phyloP scores from a whole-genome alignment of 139 green algal genomes.

The Micractinium sp. region DNA sequence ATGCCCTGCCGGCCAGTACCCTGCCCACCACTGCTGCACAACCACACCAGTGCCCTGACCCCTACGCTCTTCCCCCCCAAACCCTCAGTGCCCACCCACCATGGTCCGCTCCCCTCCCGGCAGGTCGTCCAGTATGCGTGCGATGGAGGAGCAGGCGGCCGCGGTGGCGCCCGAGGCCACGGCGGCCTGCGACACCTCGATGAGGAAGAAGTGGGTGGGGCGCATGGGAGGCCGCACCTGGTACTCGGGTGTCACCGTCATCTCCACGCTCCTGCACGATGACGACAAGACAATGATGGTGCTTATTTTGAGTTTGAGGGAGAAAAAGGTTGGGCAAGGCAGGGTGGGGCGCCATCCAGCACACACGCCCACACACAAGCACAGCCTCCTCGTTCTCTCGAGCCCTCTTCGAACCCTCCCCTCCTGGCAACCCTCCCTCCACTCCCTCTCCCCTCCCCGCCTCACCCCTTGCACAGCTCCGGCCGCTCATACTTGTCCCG shows the following conservation, averaged over 20 bases:
- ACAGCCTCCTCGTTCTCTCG: neutral
- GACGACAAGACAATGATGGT: neutral
- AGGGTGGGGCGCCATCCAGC: neutral
- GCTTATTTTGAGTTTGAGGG: neutral
- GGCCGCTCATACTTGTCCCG: conserved; percentile 71
- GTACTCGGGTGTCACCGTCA: conserved; percentile 73
- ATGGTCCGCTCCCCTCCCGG: conserved; percentile 68
- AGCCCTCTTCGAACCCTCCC: neutral
- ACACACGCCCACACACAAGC: neutral
- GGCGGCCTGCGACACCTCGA: conserved; percentile 77
- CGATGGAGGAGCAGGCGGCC: conserved; percentile 71
- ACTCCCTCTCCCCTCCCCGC: neutral
- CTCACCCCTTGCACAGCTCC: conserved; percentile 69
- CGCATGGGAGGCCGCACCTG: conserved; percentile 81
- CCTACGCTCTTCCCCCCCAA: neutral
- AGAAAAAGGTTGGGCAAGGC: neutral
- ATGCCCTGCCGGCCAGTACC: neutral
- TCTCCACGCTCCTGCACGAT: conserved; percentile 73
- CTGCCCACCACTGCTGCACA: neutral
- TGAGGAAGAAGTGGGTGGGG: conserved; percentile 84
- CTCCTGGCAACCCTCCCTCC: neutral
- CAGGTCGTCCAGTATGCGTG: conserved; percentile 68
- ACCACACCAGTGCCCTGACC: neutral
- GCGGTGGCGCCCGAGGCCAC: conserved; percentile 70
- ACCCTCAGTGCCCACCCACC: conserved; percentile 43